Conservation (phyloP, 257 asterid genomes). For the Capsicum pubescens region DNA sequence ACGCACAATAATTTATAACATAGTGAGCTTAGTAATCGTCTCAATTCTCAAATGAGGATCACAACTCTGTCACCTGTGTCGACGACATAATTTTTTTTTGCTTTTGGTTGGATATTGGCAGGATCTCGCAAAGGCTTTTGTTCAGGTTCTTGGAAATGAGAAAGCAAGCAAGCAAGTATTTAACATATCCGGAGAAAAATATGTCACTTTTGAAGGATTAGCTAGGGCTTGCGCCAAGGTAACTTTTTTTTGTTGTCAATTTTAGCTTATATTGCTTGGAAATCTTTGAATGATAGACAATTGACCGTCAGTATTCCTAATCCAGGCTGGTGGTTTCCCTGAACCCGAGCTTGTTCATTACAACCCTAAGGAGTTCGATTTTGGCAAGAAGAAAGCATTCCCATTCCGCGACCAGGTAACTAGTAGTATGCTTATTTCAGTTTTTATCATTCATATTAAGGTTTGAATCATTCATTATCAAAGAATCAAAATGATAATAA, state of each 20-base stretch:
- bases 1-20: background rate
- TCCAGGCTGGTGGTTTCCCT: slow-evolving; percentile 98
- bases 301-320: background rate
- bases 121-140: slow-evolving; percentile 90
- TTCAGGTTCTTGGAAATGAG: slow-evolving; percentile 87
- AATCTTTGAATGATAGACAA: background rate
- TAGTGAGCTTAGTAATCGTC: background rate
- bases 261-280: background rate
- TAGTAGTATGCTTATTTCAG: background rate
- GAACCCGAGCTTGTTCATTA: slow-evolving; percentile 92
- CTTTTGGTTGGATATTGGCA: slow-evolving; percentile 38
- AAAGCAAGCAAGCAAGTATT: slow-evolving; percentile 89
- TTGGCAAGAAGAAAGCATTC: slow-evolving; percentile 93
- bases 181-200: slow-evolving; percentile 93
- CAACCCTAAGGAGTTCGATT: slow-evolving; percentile 95
- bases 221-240: slow-evolving; percentile 98
- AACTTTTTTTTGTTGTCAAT: background rate
- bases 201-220: slow-evolving; percentile 93
- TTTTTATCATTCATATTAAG: background rate
- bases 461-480: background rate
- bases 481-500: slow-evolving; percentile 9
- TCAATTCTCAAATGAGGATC: background rate
- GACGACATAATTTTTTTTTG: background rate
- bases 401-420: slow-evolving; percentile 97
- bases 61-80: background rate